A percentile compares a stretch with the other conserved stretches of the same genome.
Conservation (phyloP, 495 filamentous ascomycete genomes). For the Aspergillus haitiensis region DNA sequence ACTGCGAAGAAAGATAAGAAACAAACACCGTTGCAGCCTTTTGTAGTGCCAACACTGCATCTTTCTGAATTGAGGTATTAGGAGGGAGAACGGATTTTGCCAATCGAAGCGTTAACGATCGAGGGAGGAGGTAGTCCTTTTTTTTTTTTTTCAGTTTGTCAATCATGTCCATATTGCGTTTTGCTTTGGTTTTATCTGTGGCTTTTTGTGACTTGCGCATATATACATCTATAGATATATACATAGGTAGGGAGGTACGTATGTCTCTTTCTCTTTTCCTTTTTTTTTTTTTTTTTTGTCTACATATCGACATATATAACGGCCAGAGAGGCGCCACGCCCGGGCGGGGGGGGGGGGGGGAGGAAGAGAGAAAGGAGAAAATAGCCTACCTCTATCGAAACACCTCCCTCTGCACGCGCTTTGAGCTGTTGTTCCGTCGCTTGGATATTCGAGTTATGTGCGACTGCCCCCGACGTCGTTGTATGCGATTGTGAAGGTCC, state of each 20-base stretch:
- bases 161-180: too few relatives aligned
- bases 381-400: slow-evolving; percentile 44
- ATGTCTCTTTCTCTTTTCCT: not conserved
- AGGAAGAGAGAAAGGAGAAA: not conserved
- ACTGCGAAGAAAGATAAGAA: slow-evolving; percentile 84
- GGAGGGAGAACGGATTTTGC: slow-evolving; percentile 96
- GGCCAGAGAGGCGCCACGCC: not conserved
- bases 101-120: slow-evolving; percentile 88
- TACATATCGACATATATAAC: not conserved
- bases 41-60: slow-evolving; percentile 85
- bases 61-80: slow-evolving; percentile 91
- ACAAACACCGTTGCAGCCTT: slow-evolving; percentile 96
- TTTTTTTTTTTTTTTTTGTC: not conserved
- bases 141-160: not conserved
- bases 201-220: too few relatives aligned
- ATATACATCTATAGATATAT: too few relatives aligned
- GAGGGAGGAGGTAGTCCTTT: slow-evolving; percentile 88
- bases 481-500: slow-evolving; percentile 12
- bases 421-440: slow-evolving; percentile 51
- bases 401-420: slow-evolving; percentile 43
- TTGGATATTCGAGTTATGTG: slow-evolving; percentile 28
- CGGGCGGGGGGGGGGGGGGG: not conserved
- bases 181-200: slow-evolving; percentile 13
- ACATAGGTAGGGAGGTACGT: too few relatives aligned
- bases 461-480: slow-evolving; percentile 1